Evolutionary conservation across 2,329 filamentous ascomycete genomes (phyloP).

Genomic region (Fusarium sulawesiense): DNA sequence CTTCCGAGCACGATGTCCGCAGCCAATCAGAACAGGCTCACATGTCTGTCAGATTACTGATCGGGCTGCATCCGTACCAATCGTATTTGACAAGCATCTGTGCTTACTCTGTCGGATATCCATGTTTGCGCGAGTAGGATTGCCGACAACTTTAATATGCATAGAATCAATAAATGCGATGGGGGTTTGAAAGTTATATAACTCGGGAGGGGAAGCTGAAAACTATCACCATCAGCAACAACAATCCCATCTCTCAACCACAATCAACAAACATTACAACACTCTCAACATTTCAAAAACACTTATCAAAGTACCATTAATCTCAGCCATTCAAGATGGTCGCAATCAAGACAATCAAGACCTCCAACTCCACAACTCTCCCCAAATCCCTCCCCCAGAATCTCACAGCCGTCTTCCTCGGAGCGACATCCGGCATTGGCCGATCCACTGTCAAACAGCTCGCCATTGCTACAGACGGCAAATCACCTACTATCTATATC

Average conservation of each 20-base stretch:
- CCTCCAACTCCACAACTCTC: constrained; percentile 16
- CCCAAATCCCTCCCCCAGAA: constrained; percentile 1
- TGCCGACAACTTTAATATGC: neutral
- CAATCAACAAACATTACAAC: neutral
- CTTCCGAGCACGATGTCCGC: neutral
- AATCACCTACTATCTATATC: constrained; percentile 51
- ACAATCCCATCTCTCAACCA: neutral
- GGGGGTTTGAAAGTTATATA: neutral
- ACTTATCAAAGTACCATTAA: neutral
- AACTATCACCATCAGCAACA: neutral
- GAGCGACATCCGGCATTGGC: constrained; percentile 36
- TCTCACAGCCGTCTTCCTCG: constrained; percentile 32
- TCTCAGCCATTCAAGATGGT: constrained; percentile 10
- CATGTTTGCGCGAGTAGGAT: constrained; percentile 6
- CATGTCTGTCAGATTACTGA: neutral
- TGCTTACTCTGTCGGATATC: constrained; percentile 19
- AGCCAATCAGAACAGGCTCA: neutral
- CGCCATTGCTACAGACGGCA: constrained; percentile 7
- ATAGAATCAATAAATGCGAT: neutral
- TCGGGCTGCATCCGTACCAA: neutral
- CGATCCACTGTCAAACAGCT: constrained; percentile 28
- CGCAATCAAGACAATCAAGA: constrained; percentile 19
- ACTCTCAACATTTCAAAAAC: neutral
- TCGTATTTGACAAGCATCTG: neutral
- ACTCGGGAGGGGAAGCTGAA: neutral